Percentiles rank a stretch among this genome's conserved stretches.
Evolutionary conservation across 345 rosid genomes (phyloP).

Genomic region (Syzygium aromaticum): DNA sequence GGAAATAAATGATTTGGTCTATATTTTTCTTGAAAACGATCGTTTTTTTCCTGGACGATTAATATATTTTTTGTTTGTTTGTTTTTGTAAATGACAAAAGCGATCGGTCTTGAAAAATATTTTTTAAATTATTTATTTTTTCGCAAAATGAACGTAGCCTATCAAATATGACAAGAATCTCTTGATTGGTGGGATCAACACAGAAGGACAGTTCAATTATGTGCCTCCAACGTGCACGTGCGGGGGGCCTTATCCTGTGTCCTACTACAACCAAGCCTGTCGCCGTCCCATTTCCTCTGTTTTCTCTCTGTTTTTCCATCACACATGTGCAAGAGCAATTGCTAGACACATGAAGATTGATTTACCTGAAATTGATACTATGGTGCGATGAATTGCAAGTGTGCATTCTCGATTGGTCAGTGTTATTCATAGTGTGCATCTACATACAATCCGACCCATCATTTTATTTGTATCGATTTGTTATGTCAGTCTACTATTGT

Average conservation of each 20-base stretch:
- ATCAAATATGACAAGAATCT: background rate
- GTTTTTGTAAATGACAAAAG: too few species aligned
- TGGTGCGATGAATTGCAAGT: background rate
- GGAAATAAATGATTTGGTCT: too few species aligned
- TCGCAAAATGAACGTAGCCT: too few species aligned
- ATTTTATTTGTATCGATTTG: too few species aligned
- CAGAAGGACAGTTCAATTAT: background rate
- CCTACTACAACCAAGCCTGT: background rate
- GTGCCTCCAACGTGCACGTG: background rate
- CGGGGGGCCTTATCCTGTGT: background rate
- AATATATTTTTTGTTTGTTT: too few species aligned
- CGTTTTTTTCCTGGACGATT: background rate
- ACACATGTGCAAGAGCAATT: background rate
- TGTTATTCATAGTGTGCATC: background rate
- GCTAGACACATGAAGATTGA: background rate
- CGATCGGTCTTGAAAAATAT: too few species aligned
- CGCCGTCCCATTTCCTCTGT: background rate
- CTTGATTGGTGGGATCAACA: background rate
- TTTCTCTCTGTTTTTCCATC: background rate
- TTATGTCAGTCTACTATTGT: too few species aligned
- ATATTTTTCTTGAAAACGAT: background rate
- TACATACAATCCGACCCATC: rapidly evolving
- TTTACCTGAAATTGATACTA: background rate
- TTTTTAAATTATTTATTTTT: too few species aligned
- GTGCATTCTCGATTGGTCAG: background rate